phyloP scores from a whole-genome alignment of 2,329 filamentous ascomycete genomes.

The Fragosphaeria purpurea region DNA sequence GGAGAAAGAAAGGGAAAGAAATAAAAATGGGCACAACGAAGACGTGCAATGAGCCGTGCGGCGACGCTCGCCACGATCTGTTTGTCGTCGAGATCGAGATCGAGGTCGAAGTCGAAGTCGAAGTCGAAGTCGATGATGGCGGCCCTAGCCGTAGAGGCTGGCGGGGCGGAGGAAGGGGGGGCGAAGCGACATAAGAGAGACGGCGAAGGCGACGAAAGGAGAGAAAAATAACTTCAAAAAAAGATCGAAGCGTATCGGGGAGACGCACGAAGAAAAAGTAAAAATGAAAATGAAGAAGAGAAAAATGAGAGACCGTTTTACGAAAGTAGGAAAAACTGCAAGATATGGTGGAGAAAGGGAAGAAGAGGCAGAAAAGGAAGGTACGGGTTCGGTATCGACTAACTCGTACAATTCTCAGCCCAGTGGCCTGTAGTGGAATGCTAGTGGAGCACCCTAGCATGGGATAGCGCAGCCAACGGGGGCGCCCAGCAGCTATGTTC shows the following conservation, averaged over 20 bases:
- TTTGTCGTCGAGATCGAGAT: constrained; percentile 12
- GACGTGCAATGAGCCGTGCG: background rate
- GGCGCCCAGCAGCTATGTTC: too few species aligned
- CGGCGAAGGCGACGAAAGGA: background rate
- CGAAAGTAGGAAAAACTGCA: too few species aligned
- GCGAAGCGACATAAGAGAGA: constrained; percentile 8
- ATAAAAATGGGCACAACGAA: background rate
- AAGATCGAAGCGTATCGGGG: background rate
- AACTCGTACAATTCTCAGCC: too few species aligned
- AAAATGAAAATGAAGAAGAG: background rate
- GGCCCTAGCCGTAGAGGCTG: constrained; percentile 15
- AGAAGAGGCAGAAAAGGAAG: background rate
- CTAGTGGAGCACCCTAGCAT: too few species aligned
- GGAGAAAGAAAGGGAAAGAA: background rate
- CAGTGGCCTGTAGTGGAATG: too few species aligned
- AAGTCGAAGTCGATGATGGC: background rate
- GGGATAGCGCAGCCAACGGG: too few species aligned
- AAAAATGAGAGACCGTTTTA: too few species aligned
- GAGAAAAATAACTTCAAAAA: constrained; percentile 1
- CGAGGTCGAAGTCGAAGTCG: background rate
- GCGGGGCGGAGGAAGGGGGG: constrained; percentile 6
- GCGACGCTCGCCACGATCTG: too few species aligned
- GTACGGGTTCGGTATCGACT: background rate
- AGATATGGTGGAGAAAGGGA: background rate
- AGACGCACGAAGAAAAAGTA: constrained; percentile 1